A percentile compares a stretch with the other conserved stretches of the same genome.
Conservation (phyloP, 495 filamentous ascomycete genomes). For the Gamarada debralockiae region DNA sequence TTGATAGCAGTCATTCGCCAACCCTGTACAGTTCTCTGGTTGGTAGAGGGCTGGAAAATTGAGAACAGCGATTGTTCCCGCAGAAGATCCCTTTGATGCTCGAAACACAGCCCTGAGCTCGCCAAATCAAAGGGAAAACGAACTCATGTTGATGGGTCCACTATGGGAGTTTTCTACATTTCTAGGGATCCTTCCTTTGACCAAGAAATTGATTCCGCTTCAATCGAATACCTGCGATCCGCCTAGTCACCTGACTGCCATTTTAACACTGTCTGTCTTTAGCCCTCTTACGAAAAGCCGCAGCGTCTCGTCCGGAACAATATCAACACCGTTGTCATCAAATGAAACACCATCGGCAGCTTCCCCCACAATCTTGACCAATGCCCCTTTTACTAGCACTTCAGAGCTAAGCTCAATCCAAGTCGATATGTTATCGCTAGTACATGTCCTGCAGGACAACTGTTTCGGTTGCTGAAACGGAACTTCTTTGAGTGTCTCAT, state of each 20-base stretch:
- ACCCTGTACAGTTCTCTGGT: background rate
- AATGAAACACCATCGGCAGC: background rate
- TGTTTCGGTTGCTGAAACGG: background rate
- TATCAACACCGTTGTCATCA: background rate
- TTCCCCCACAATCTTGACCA: background rate
- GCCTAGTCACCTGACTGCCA: background rate
- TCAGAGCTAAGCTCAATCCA: background rate
- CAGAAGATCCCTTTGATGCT: background rate
- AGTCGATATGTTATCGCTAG: background rate
- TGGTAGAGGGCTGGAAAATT: background rate
- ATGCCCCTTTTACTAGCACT: background rate
- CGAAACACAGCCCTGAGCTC: background rate
- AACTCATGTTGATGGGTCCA: background rate
- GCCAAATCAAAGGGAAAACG: background rate
- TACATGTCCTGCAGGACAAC: background rate
- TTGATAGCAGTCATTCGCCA: background rate
- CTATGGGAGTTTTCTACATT: no score
- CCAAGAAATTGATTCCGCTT: background rate
- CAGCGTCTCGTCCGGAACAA: background rate
- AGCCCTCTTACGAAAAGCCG: background rate
- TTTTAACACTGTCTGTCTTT: background rate
- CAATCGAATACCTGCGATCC: background rate
- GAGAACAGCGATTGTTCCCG: background rate
- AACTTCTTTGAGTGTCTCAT: background rate
- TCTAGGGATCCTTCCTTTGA: background rate